Percentiles rank a stretch among this genome's conserved stretches.
These are phyloP conservation scores for Barnettozyma sp. DNA, from an alignment of 805 yeast species.

Conservation along the genomic window DNA sequence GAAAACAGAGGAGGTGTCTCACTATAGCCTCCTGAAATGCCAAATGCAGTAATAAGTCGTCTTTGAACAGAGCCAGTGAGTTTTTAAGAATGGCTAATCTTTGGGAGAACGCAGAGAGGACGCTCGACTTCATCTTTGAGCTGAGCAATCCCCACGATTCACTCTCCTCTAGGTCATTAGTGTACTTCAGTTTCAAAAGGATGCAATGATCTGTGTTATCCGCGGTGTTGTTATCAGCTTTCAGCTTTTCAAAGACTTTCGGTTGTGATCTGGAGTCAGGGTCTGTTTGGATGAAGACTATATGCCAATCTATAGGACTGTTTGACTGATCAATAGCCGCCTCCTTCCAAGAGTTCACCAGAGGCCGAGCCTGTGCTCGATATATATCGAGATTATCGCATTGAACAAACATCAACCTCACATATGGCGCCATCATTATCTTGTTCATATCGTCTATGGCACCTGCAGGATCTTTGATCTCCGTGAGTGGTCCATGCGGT, in stretches of 20 bases:
- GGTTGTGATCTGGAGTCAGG: constrained; percentile 36
- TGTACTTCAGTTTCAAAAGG: constrained; percentile 26
- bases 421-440: constrained; percentile 35
- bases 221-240: constrained; percentile 38
- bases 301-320: constrained; percentile 53
- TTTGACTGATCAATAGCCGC: constrained; percentile 31
- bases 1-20: constrained; percentile 45
- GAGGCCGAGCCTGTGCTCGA: constrained; percentile 71
- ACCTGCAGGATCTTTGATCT: background rate
- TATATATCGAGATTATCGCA: constrained; percentile 67
- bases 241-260: constrained; percentile 48
- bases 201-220: constrained; percentile 30
- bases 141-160: constrained; percentile 47
- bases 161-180: constrained; percentile 28
- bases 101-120: constrained; percentile 47
- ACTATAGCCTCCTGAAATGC: constrained; percentile 46
- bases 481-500: background rate
- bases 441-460: constrained; percentile 9
- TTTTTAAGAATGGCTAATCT: constrained; percentile 27
- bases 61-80: constrained; percentile 3
- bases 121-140: constrained; percentile 38
- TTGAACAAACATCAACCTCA: constrained; percentile 62
- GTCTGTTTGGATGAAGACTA: constrained; percentile 43
- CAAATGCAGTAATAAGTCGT: constrained; percentile 15
- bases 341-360: constrained; percentile 74